These are phyloP conservation scores for Thielaviopsis ethacetica DNA, from an alignment of 2,329 filamentous ascomycete genomes.

Conservation along the genomic window DNA sequence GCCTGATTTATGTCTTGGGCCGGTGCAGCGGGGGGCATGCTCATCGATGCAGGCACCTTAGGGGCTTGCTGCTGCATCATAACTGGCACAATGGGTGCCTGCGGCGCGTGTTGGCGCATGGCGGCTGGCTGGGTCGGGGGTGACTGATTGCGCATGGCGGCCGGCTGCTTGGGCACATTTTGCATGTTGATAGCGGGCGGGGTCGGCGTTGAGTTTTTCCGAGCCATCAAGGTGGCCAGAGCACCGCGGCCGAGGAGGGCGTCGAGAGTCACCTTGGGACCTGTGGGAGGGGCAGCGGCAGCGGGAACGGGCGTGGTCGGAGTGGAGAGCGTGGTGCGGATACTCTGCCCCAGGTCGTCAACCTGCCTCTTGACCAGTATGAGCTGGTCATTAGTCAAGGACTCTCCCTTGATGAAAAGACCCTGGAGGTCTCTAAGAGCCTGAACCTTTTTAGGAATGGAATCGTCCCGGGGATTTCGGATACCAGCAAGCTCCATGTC, in stretches of 20 bases:
- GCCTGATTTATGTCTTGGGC: slow-evolving; percentile 28
- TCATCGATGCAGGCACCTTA: background rate
- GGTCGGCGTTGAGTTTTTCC: slow-evolving; percentile 19
- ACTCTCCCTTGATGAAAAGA: slow-evolving; percentile 58
- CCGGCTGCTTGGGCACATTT: background rate
- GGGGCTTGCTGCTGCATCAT: slow-evolving; percentile 15
- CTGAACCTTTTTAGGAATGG: slow-evolving; percentile 63
- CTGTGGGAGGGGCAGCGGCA: slow-evolving; percentile 16
- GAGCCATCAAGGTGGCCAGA: slow-evolving; percentile 40
- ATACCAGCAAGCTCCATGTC: slow-evolving; percentile 59
- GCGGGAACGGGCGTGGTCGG: slow-evolving; percentile 19
- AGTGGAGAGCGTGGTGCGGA: slow-evolving; percentile 32
- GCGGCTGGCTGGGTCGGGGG: slow-evolving; percentile 14
- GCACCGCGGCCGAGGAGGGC: slow-evolving; percentile 42
- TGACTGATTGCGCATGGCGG: background rate
- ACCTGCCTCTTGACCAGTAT: slow-evolving; percentile 75
- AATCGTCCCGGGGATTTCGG: slow-evolving; percentile 57
- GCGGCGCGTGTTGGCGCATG: slow-evolving; percentile 32
- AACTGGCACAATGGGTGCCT: slow-evolving; percentile 5
- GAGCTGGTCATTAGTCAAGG: slow-evolving; percentile 65
- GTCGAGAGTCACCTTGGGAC: slow-evolving; percentile 30
- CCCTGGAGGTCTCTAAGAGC: slow-evolving; percentile 69
- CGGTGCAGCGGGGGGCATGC: slow-evolving; percentile 16
- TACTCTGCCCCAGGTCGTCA: slow-evolving; percentile 53
- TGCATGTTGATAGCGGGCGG: slow-evolving; percentile 16